Evolutionary conservation across 306 rosid genomes (phyloP), one percentile per base, ranked within the genome.

Genomic region (Castanopsis chinensis): DNA sequence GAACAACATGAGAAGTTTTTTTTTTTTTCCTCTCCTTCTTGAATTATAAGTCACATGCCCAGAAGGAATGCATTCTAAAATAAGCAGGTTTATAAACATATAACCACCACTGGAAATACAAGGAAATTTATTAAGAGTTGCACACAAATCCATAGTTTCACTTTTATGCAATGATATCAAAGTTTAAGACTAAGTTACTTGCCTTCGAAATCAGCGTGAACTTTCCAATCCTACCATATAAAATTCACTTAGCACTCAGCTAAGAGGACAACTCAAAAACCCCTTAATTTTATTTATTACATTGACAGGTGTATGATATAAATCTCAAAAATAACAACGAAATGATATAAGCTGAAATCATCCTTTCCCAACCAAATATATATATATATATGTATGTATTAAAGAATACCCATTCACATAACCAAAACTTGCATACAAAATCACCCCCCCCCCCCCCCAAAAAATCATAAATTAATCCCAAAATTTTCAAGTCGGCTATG

Each of bases 81-180:
- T 2, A 41, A 64, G 21, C 28, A 76, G 64, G 35, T 43, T 5
- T 33, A 20, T 11, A 64, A 41, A 45, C 57, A 6, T 33, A 65
- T 37, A 49, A 49, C 20, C 17, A 59, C 54, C 49, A 60, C 76
- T 17, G 49, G 56, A 61, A 65, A 57, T 49, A 32, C 73, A 81
- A 30, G 35, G 8, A 6, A 69, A 32, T 75, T 57, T 37, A 28
- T 19, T 10, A 52, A 37, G 17, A 53, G 25, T 21, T 60, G 37
- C 23, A 73, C 55, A 75, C 27, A 71, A 71, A 53, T 73, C 79
- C 56, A 19, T 35, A 59, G 10, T 23, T 69, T 30, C 35, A 56
- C 59, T 54, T 23, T 21, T 68, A 57, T 67, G 61, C 69, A 70
- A 45, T 4, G 57, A 61, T 41, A 4, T 45, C 63, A 58, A 19